A percentile compares a stretch with the other conserved stretches of the same genome.
These are phyloP conservation scores for Silene conica DNA, from an alignment of 148 eudicot species.

Conservation along the genomic window DNA sequence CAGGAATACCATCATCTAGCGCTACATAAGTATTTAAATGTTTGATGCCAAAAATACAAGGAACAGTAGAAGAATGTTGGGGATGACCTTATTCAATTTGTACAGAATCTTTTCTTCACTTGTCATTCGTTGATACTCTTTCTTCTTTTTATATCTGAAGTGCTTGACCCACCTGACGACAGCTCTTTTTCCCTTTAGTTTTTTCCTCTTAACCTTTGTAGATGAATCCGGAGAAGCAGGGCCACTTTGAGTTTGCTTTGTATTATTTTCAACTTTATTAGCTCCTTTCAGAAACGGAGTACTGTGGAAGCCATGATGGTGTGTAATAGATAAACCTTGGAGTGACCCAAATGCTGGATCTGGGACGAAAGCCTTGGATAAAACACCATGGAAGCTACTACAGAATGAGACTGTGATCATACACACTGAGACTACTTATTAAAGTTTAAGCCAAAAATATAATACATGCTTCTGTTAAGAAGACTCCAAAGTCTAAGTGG, in stretches of 20 bases:
- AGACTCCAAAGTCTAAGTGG: too few relatives aligned
- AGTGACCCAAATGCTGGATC: conserved; percentile 20
- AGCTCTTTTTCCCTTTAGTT: conserved; percentile 87
- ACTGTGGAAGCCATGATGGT: conserved; percentile 41
- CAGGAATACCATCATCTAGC: background rate
- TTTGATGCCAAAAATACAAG: background rate
- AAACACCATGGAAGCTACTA: conserved; percentile 49
- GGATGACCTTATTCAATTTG: conserved; percentile 68
- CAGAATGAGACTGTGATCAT: conserved; percentile 31
- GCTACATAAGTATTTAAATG: background rate
- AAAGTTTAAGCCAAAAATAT: too few relatives aligned
- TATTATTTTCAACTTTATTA: conserved; percentile 29
- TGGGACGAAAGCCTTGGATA: conserved; percentile 44
- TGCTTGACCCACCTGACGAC: conserved; percentile 92
- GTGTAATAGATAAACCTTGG: conserved; percentile 19
- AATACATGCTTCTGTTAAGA: too few relatives aligned
- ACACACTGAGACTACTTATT: background rate
- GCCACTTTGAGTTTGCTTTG: conserved; percentile 31
- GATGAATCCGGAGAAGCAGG: conserved; percentile 25
- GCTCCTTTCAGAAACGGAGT: conserved; percentile 33
- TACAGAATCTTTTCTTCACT: conserved; percentile 69
- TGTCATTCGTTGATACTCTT: conserved; percentile 76
- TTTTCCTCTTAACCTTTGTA: conserved; percentile 61
- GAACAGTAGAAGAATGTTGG: conserved; percentile 5
- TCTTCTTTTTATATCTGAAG: conserved; percentile 86